Base-by-base conservation (phyloP, 2,329 filamentous ascomycete species). In the Aspergillus floridensis region DNA sequence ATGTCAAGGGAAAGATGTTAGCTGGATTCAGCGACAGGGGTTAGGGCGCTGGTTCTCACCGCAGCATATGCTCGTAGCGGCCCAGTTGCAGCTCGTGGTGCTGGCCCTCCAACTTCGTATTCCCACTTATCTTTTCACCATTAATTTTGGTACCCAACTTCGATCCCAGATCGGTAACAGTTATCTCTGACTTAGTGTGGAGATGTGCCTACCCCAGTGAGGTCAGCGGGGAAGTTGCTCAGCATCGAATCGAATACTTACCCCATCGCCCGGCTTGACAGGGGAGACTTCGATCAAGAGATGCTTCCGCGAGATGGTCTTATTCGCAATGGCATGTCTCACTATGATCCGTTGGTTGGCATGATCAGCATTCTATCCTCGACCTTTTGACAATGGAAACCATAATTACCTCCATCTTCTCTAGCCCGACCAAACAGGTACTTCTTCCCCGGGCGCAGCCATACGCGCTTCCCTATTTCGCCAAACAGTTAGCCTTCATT, bases 241-340 rank as follows among this genome's bases (percentile, higher is more conserved):
- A n/a, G 38, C 35, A n/a, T 19, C 49, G 10, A 4, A 58, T 66
- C 1, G 50, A 2, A 19, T 48, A 71, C 83, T 61, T 80, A 90
- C 87, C 56, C 87, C 90, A 70, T 91, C 86, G 51, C 86, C 88
- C 14, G 86, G 78, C 46, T 80, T 77, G 41, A 93, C 88, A 0
- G 77, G 67, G 50, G 83, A 86, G 6, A 98, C 86, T 47, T 86
- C 83, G 53, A 99, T 87, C 32, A 88, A 88, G 64, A 97, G 79
- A 76, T 99, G 95, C 70, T 95, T 91, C 58, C 93, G 84, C 32
- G 95, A 99, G 52, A 99, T 90, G 1, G 88, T 89, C 69, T 90
- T 91, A 69, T 95, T 85, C 5, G 88, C 85, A 65, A 96, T 90
- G 24, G 84, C 86, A 65, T 90, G 86, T 3, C 86, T 85, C 57